Evolutionary conservation across 1,284 basidiomycete species (phyloP), one percentile per base, ranked within the genome.

Genomic region (Lentinula novae-zelandiae): DNA sequence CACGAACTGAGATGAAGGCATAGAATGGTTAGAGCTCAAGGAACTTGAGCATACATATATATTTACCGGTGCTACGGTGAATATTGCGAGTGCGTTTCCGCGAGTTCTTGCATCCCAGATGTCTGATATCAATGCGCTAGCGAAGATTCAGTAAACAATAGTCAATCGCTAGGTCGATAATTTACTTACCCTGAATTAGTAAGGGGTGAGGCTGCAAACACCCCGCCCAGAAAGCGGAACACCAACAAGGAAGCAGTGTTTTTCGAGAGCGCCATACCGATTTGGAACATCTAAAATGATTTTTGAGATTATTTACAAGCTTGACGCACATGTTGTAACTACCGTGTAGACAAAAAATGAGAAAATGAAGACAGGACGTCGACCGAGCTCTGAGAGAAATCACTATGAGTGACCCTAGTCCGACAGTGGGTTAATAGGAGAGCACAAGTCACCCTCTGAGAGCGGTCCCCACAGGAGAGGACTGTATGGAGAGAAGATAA

Each of bases 61-160:
- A 17, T 20, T 38, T 17, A 36, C 52, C 36, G 92, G 92, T 3
- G 90, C 88, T 5, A 90, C 70, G 1, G 84, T 80, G 68, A 91
- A 92, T 54, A 89, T 70, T 13, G 85, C 83, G 59, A 92, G 75
- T 0, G 90, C 90, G 58, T 84, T 82, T 8, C 90, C 90, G 53
- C 90, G 78, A 36, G 79, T 81, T 63, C 82, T 82, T 0, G 81
- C 79, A 64, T 89, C 87, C 89, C 89, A 93, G 15, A 85, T 76
- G 62, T 84, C 83, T 9, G 86, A 82, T 46, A 92, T 78, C 22
- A 82, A 57, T 5, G 78, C 82, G 12, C 80, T 81, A 53, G n/a
- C 15, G 31, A 34, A 4, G 33, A 7, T 6, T 31, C 42, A 61
- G 8, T 60, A 27, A 27, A 27, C 17, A 53, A 52, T 53, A 62